These are phyloP conservation scores for Avena sativa DNA, from an alignment of 176 grass and related monocot genomes.

Conservation along the genomic window DNA sequence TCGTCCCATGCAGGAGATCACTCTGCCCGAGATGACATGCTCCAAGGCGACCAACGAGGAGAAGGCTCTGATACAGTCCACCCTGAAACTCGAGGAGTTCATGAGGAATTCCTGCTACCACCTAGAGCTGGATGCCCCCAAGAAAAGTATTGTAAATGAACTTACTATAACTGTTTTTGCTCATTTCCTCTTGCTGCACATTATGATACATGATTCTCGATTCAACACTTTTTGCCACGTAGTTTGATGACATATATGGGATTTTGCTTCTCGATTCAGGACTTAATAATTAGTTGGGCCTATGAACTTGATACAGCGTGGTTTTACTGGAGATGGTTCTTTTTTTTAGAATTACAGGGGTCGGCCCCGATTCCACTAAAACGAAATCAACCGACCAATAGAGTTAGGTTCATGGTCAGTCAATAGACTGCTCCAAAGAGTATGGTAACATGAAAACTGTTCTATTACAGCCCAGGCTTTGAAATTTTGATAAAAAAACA, in stretches of 20 bases:
- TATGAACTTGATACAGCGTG: neutral
- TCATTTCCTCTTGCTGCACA: neutral
- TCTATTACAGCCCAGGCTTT: too few relatives aligned
- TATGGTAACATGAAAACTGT: too few relatives aligned
- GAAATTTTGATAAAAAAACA: too few relatives aligned
- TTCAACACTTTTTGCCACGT: neutral
- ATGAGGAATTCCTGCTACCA: slow-evolving; percentile 64
- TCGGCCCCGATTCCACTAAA: too few relatives aligned
- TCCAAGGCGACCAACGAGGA: slow-evolving; percentile 33
- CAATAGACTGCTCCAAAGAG: too few relatives aligned
- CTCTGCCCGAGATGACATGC: slow-evolving; percentile 45
- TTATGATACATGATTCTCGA: slow-evolving; percentile 8
- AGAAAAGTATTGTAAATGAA: slow-evolving; percentile 47
- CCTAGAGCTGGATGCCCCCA: slow-evolving; percentile 49
- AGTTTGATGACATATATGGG: neutral
- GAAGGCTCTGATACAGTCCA: slow-evolving; percentile 32
- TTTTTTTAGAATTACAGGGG: too few relatives aligned
- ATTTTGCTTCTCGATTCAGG: slow-evolving; percentile 19
- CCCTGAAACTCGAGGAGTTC: slow-evolving; percentile 48
- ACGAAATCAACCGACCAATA: too few relatives aligned
- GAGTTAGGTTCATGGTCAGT: too few relatives aligned
- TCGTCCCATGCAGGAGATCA: slow-evolving; percentile 38
- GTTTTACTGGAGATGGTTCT: too few relatives aligned
- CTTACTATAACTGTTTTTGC: neutral
- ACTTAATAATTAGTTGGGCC: neutral